Evolutionary conservation across 805 yeast genomes (phyloP).

Genomic region (Lipomyces sp.): DNA sequence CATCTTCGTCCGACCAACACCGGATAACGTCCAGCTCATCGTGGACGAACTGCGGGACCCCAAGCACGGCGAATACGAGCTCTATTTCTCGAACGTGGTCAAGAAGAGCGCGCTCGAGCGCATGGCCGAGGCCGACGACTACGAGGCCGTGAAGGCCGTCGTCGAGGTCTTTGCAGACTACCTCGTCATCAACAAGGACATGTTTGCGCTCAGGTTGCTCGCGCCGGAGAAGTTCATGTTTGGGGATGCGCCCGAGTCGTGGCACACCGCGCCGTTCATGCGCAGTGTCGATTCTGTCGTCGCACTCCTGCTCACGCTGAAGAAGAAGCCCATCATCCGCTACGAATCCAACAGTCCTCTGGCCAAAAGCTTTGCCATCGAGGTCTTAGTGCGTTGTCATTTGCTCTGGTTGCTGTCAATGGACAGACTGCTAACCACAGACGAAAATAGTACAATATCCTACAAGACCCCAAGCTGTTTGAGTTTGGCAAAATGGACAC

Average conservation of each 20-base stretch:
- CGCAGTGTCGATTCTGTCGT: conserved; percentile 45
- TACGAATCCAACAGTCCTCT: conserved; percentile 68
- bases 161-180: conserved; percentile 86
- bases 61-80: conserved; percentile 70
- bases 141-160: conserved; percentile 71
- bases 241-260: conserved; percentile 42
- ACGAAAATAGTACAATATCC: conserved; percentile 33
- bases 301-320: conserved; percentile 66
- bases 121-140: conserved; percentile 85
- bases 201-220: conserved; percentile 50
- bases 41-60: conserved; percentile 71
- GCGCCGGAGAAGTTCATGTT: conserved; percentile 37
- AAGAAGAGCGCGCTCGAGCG: conserved; percentile 77
- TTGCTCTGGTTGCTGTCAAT: conserved; percentile 7
- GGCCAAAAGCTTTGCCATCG: conserved; percentile 66
- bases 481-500: conserved; percentile 63
- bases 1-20: conserved; percentile 71
- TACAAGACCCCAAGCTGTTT: conserved; percentile 52
- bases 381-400: conserved; percentile 40
- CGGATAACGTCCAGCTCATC: conserved; percentile 57
- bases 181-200: conserved; percentile 63
- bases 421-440: conserved; percentile 40
- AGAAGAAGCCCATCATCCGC: conserved; percentile 72
- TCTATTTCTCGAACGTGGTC: conserved; percentile 72
- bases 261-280: conserved; percentile 49